Percentiles rank a stretch among this genome's conserved stretches.
phyloP scores from a whole-genome alignment of 768 basidiomycete genomes.

The Myochromella boudieri region DNA sequence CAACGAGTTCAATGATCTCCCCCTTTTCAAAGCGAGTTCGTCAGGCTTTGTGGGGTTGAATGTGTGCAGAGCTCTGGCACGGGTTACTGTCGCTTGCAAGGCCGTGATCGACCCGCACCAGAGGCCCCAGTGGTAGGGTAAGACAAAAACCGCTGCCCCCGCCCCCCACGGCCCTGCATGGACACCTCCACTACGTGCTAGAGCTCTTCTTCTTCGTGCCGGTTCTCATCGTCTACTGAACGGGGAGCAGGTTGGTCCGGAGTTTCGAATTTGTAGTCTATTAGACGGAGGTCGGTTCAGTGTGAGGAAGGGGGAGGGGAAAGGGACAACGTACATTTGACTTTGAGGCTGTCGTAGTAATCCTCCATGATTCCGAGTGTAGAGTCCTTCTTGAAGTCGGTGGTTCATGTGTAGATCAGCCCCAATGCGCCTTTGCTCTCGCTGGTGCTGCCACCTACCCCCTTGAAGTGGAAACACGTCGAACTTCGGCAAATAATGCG shows the following conservation, averaged over 20 bases:
- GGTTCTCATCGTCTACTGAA: conserved; percentile 73
- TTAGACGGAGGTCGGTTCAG: background rate
- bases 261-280: conserved; percentile 73
- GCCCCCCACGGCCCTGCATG: conserved; percentile 88
- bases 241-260: conserved; percentile 65
- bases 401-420: conserved; percentile 81
- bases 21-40: conserved; percentile 88
- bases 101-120: conserved; percentile 9
- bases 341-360: conserved; percentile 76
- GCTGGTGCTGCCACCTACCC: too few relatives aligned
- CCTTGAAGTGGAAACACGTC: too few relatives aligned
- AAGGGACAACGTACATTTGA: conserved; percentile 60
- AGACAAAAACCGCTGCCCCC: conserved; percentile 52
- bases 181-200: conserved; percentile 91
- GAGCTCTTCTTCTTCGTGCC: conserved; percentile 88
- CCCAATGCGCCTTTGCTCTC: conserved; percentile 63
- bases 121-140: conserved; percentile 19
- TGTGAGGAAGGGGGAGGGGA: conserved; percentile 3
- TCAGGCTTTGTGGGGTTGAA: conserved; percentile 88
- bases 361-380: conserved; percentile 90
- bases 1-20: conserved; percentile 92
- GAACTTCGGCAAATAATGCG: too few relatives aligned
- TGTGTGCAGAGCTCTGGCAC: conserved; percentile 85
- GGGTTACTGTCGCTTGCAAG: conserved; percentile 54
- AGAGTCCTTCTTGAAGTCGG: conserved; percentile 78